Base-by-base conservation (phyloP, 441 rosid genomes). In the Eutrema salsugineum region DNA sequence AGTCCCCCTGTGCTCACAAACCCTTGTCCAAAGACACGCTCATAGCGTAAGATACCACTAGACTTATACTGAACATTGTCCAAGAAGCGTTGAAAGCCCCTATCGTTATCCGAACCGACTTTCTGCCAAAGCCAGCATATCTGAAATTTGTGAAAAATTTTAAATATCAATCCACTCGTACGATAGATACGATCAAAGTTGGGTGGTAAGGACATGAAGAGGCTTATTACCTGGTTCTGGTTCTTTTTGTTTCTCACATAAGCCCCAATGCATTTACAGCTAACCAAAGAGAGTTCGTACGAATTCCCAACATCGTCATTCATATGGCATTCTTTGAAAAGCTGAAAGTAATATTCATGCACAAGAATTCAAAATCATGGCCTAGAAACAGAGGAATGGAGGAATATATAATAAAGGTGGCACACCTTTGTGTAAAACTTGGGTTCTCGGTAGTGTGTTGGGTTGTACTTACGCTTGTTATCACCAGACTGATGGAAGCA, bases 401-500 rank as follows among this genome's bases (percentile, higher is more conserved):
- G 51, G 49, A 5, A 30, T 32, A 35, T 20, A 42, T 6, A 5
- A 4, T 27, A 2, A 68, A 33, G 66, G 16, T 48, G 22, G 11
- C 66, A 75, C 32, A 91, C 98, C 97, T 91, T 87, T 8, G 99
- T 84, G 76, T 95, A 95, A 84, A 83, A 95, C 70, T 92, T 86
- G 59, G 97, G 98, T 73, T 94, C 98, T 28, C 95, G 94, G 79
- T 91, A 94, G 78, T 88, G 97, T 44, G 98, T 85, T 32, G 97
- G 98, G 77, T 89, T 90, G 66, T 63, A 44, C 78, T 89, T 91
- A 39, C 94, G 80, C 79, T 87, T 89, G 65, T 82, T 78, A 77
- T 91, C 98, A 62, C 94, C 97, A 58, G 98, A 93, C 77, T 85
- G 97, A 79, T 91, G 93, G 78, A 93, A 89, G 76, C 98, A 93